Conservation (phyloP, 768 basidiomycete species). For the Porpolomopsis calyptriformis region DNA sequence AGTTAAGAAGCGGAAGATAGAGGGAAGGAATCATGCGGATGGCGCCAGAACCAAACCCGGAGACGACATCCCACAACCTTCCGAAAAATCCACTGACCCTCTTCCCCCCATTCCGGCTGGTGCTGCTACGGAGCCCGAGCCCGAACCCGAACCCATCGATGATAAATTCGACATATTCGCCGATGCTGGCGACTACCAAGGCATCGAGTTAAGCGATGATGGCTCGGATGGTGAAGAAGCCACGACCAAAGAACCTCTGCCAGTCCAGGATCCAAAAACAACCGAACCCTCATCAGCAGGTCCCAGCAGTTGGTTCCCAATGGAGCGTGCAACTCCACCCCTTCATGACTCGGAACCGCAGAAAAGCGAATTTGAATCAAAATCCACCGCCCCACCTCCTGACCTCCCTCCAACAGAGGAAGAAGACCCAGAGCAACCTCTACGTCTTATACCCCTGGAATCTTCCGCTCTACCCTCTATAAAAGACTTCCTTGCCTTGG, state of each 20-base stretch:
- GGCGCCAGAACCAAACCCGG: conserved; percentile 13
- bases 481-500: conserved; percentile 69
- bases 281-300: conserved; percentile 9
- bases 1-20: conserved; percentile 50
- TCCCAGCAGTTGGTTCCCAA: conserved; percentile 35
- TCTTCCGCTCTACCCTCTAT: conserved; percentile 81
- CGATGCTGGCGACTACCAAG: conserved; percentile 74
- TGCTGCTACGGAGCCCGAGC: conserved; percentile 9
- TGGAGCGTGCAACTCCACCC: conserved; percentile 22
- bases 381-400: too few relatives aligned
- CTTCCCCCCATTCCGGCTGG: conserved; percentile 5
- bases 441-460: conserved; percentile 60
- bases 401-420: conserved; percentile 15
- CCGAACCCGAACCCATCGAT: conserved; percentile 29
- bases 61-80: conserved; percentile 9
- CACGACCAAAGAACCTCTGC: conserved; percentile 11
- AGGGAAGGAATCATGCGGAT: conserved; percentile 14
- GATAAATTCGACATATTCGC: conserved; percentile 83
- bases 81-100: conserved; percentile 15
- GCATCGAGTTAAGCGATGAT: conserved; percentile 47
- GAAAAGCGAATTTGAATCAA: too few relatives aligned
- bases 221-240: conserved; percentile 39
- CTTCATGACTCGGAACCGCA: conserved; percentile 9
- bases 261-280: conserved; percentile 6
- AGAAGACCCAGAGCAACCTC: conserved; percentile 31